A percentile compares a stretch with the other conserved stretches of the same genome.
Evolutionary conservation across 495 filamentous ascomycete species (phyloP).

Genomic region (Amphirosellinia nigrospora): DNA sequence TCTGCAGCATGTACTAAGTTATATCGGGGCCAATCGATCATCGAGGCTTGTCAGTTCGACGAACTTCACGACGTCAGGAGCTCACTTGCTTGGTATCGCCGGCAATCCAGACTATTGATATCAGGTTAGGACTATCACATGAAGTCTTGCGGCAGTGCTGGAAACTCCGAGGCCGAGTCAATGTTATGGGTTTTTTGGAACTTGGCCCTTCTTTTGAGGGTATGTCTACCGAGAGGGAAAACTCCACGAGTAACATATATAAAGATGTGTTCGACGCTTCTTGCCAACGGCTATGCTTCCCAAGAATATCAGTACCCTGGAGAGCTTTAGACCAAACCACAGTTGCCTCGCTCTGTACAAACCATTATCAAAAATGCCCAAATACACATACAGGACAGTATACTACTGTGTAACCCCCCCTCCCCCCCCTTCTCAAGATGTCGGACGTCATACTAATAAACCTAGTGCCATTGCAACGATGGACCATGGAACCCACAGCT

Average conservation of each 20-base stretch:
- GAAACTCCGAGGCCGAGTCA: not conserved
- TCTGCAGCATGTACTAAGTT: not conserved
- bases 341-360: not conserved
- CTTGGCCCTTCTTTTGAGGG: not conserved
- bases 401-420: constrained; percentile 3
- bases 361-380: not conserved
- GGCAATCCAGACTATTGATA: not conserved
- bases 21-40: not conserved
- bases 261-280: not conserved
- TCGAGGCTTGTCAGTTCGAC: not conserved
- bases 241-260: not conserved
- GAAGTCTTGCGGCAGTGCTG: not conserved
- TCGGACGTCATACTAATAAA: not conserved
- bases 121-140: not conserved
- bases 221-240: not conserved
- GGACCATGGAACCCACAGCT: constrained; percentile 7
- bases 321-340: not conserved
- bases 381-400: not conserved
- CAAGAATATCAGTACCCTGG: not conserved
- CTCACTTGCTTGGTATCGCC: not conserved
- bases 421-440: not conserved
- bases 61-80: not conserved
- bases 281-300: not conserved
- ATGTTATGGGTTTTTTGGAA: not conserved
- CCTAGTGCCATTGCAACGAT: not conserved